Conservation (phyloP, 495 filamentous ascomycete genomes). For the Immersiella caudata region DNA sequence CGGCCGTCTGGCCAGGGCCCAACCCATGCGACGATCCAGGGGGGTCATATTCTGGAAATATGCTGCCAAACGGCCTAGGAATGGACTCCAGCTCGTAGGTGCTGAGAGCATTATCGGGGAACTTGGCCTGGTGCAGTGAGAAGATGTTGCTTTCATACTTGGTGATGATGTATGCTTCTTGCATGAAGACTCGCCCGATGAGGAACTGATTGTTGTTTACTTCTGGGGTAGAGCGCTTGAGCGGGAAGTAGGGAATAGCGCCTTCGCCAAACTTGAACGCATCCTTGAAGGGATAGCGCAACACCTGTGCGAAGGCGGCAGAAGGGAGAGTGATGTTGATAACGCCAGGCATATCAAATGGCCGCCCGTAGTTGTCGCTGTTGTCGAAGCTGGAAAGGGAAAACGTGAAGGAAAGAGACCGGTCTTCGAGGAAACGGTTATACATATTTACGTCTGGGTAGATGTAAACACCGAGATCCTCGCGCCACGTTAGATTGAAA, state of each 20-base stretch:
- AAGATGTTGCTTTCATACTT: constrained; percentile 66
- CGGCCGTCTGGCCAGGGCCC: constrained; percentile 43
- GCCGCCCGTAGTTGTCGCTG: constrained; percentile 45
- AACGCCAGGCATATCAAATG: constrained; percentile 46
- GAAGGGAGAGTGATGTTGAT: constrained; percentile 67
- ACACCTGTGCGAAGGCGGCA: constrained; percentile 62
- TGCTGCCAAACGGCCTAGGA: constrained; percentile 47
- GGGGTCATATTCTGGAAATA: constrained; percentile 39
- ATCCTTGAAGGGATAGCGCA: constrained; percentile 60
- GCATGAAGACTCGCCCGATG: constrained; percentile 70
- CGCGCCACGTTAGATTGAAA: constrained; percentile 62
- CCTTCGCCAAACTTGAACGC: constrained; percentile 47
- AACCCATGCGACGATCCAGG: constrained; percentile 42
- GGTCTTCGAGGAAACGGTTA: constrained; percentile 32
- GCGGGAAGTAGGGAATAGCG: constrained; percentile 63
- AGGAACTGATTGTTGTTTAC: constrained; percentile 57
- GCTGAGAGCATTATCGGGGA: constrained; percentile 47
- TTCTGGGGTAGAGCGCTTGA: constrained; percentile 48
- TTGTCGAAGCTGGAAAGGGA: constrained; percentile 56
- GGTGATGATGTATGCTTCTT: constrained; percentile 70
- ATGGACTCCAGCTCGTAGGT: constrained; percentile 56
- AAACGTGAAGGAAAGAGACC: constrained; percentile 61
- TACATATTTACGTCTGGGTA: constrained; percentile 44
- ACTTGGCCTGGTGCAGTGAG: constrained; percentile 61
- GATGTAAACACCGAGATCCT: constrained; percentile 47